phyloP scores from a whole-genome alignment of 2,329 filamentous ascomycete species.

The Pseudogymnoascus sp. region DNA sequence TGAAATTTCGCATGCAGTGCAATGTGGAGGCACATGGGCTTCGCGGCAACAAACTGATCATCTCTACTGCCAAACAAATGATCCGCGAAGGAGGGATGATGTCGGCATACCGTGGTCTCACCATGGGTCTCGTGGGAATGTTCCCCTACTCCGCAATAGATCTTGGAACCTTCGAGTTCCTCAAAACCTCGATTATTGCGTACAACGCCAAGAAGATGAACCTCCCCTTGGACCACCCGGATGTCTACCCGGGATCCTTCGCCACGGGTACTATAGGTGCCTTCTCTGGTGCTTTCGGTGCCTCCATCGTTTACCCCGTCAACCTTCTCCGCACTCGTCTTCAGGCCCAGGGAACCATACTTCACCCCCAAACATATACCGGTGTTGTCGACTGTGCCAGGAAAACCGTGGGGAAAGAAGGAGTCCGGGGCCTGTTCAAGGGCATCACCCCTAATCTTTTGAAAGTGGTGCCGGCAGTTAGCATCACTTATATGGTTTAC shows the following conservation, averaged over 20 bases:
- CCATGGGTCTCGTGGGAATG: conserved; percentile 91
- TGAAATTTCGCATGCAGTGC: conserved; percentile 77
- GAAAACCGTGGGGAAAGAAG: conserved; percentile 77
- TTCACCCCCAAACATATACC: conserved; percentile 83
- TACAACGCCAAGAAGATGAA: conserved; percentile 62
- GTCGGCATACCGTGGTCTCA: conserved; percentile 83
- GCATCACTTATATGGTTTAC: conserved; percentile 90
- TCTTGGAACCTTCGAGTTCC: conserved; percentile 86
- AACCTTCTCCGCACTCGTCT: conserved; percentile 87
- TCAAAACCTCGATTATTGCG: conserved; percentile 67
- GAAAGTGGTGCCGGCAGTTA: conserved; percentile 92
- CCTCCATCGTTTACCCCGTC: conserved; percentile 88
- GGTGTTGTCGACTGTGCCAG: conserved; percentile 83
- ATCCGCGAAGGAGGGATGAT: conserved; percentile 65
- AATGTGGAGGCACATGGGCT: conserved; percentile 82
- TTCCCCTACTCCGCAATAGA: conserved; percentile 98
- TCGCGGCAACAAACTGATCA: conserved; percentile 73
- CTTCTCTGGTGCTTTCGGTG: conserved; percentile 83
- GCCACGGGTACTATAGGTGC: conserved; percentile 84
- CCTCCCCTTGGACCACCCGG: conserved; percentile 76
- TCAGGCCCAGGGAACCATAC: conserved; percentile 88
- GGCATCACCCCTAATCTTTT: conserved; percentile 90
- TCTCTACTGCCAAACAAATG: conserved; percentile 80
- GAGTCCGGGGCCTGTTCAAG: conserved; percentile 81
- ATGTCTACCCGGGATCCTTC: conserved; percentile 63